Evolutionary conservation across 345 rosid genomes (phyloP).

Genomic region (Nephelium lappaceum): DNA sequence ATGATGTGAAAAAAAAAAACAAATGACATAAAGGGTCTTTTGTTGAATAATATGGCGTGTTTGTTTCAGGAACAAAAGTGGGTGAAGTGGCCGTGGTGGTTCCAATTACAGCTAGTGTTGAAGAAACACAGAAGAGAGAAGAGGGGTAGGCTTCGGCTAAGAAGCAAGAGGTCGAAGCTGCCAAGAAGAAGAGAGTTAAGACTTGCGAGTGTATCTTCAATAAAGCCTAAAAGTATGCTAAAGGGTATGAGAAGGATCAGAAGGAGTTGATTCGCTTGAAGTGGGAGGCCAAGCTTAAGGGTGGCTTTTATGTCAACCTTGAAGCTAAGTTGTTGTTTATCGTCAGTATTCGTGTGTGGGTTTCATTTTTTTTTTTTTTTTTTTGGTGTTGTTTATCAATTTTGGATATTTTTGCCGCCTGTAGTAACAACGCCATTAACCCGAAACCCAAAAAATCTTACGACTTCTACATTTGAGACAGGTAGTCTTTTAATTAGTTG

Average conservation of each 20-base stretch:
- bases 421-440: constrained; percentile 86
- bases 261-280: constrained; percentile 65
- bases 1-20: too few species aligned
- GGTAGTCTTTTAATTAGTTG: constrained; percentile 28
- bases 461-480: constrained; percentile 93
- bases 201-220: constrained; percentile 57
- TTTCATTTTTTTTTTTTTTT: not conserved
- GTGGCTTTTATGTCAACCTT: constrained; percentile 86
- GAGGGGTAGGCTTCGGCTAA: constrained; percentile 61
- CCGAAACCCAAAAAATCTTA: constrained; percentile 82
- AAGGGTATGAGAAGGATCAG: constrained; percentile 65
- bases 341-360: constrained; percentile 75
- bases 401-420: not conserved
- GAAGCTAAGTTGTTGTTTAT: constrained; percentile 86
- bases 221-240: constrained; percentile 58
- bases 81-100: constrained; percentile 36
- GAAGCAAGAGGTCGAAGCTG: constrained; percentile 41
- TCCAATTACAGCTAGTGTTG: constrained; percentile 77
- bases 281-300: constrained; percentile 82
- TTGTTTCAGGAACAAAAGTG: constrained; percentile 21
- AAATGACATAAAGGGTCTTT: not conserved
- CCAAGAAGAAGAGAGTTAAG: constrained; percentile 55
- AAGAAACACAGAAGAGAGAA: constrained; percentile 75
- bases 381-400: not conserved
- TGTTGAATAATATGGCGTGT: not conserved